Conservation (phyloP, 805 yeast species). For the Kuraishia piskuri region DNA sequence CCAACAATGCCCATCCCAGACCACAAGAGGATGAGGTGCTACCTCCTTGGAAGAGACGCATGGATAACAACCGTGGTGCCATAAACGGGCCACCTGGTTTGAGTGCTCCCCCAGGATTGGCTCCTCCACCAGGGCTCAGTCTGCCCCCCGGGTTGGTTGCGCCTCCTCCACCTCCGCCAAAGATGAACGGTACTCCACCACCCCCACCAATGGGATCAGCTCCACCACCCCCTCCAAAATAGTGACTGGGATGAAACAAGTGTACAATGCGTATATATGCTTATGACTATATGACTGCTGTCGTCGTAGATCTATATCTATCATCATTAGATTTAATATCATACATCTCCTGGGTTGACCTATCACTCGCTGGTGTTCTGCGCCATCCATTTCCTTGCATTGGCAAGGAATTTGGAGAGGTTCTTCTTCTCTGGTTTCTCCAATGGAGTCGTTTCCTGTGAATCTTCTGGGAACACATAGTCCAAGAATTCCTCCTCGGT, state of each 20-base stretch:
- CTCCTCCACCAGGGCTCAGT: conserved; percentile 17
- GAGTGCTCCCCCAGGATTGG: conserved; percentile 17
- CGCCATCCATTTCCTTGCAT: conserved; percentile 40
- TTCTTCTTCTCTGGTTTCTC: conserved; percentile 7
- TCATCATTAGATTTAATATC: background rate
- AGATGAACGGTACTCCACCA: conserved; percentile 10
- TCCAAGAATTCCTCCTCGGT: conserved; percentile 47
- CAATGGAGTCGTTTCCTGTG: conserved; percentile 11
- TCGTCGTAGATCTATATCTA: background rate
- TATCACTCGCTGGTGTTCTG: conserved; percentile 5
- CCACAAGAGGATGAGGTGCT: conserved; percentile 2
- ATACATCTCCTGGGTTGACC: background rate
- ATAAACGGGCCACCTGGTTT: conserved; percentile 6
- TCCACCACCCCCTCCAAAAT: conserved; percentile 11
- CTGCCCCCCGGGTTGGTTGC: conserved; percentile 4
- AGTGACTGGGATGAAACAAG: no score
- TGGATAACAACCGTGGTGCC: background rate
- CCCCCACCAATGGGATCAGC: conserved; percentile 13
- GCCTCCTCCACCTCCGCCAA: conserved; percentile 15
- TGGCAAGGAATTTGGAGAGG: conserved; percentile 23
- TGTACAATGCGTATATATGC: background rate
- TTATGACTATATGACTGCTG: no score
- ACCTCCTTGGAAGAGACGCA: background rate
- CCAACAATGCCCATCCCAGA: conserved; percentile 5
- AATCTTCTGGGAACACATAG: conserved; percentile 63